phyloP scores from a whole-genome alignment of 2,329 filamentous ascomycete species.

The Coniochaeta pulveracea region DNA sequence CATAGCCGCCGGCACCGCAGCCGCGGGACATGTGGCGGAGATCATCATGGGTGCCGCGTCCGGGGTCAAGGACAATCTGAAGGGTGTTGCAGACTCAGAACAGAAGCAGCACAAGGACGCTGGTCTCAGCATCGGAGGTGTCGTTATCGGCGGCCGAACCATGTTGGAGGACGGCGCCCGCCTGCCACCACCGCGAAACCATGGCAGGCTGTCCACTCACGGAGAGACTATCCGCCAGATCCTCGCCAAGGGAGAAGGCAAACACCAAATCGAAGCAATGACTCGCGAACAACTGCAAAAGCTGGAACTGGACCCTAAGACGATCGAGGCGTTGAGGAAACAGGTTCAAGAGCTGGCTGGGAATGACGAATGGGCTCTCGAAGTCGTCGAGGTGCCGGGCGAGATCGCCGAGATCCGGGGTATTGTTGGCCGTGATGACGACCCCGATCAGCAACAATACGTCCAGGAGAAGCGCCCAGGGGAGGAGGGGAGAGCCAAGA shows the following conservation, averaged over 20 bases:
- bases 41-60: constrained; percentile 4
- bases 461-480: constrained; percentile 10
- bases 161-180: constrained; percentile 33
- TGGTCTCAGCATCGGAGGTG: constrained; percentile 36
- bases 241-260: constrained; percentile 30
- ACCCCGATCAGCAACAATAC: constrained; percentile 28
- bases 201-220: constrained; percentile 17
- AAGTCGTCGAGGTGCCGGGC: constrained; percentile 60
- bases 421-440: constrained; percentile 49
- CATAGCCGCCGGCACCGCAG: constrained; percentile 12
- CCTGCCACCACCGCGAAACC: constrained; percentile 30
- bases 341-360: constrained; percentile 59
- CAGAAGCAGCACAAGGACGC: constrained; percentile 11
- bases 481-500: constrained; percentile 16
- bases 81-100: no score
- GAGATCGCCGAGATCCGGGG: constrained; percentile 54
- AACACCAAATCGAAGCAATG: constrained; percentile 45
- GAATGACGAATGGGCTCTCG: constrained; percentile 67
- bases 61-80: constrained; percentile 6
- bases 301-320: constrained; percentile 52
- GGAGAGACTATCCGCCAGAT: constrained; percentile 25
- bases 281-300: constrained; percentile 57
- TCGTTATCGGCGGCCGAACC: constrained; percentile 39
- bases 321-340: constrained; percentile 58
- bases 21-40: constrained; percentile 12